Percentiles rank a stretch among this genome's conserved stretches.
Evolutionary conservation across 176 grass and related monocot species (phyloP).

Genomic region (Carex pumila): DNA sequence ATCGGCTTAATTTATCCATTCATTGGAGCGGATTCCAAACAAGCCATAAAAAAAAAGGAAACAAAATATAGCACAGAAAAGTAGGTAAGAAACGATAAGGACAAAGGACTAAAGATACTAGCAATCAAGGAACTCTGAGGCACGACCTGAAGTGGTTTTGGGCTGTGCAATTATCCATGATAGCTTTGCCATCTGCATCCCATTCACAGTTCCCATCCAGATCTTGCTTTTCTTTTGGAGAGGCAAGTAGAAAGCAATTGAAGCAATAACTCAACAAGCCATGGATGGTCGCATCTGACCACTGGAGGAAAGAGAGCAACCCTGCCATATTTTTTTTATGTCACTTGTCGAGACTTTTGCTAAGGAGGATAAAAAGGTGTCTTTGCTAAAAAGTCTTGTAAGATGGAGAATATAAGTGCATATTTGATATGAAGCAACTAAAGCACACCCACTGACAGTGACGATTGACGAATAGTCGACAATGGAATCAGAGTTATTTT

Average conservation of each 20-base stretch:
- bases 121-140: constrained; percentile 4
- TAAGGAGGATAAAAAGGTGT: background rate
- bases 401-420: background rate
- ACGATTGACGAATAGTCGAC: background rate
- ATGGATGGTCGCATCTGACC: background rate
- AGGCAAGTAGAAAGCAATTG: constrained; percentile 15
- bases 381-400: background rate
- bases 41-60: background rate
- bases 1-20: background rate
- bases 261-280: constrained; percentile 11
- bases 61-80: background rate
- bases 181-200: background rate
- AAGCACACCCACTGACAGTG: background rate
- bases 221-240: constrained; percentile 1
- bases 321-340: background rate
- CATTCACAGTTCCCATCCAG: background rate
- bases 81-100: background rate
- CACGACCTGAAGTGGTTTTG: constrained; percentile 24
- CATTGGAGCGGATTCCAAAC: background rate
- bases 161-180: constrained; percentile 18
- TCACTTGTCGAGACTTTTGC: background rate
- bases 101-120: no score
- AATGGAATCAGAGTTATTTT: background rate
- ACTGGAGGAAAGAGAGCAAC: background rate
- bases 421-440: background rate